These are phyloP conservation scores for Aspergillus terreus DNA, from an alignment of 2,329 filamentous ascomycete species.

Conservation along the genomic window DNA sequence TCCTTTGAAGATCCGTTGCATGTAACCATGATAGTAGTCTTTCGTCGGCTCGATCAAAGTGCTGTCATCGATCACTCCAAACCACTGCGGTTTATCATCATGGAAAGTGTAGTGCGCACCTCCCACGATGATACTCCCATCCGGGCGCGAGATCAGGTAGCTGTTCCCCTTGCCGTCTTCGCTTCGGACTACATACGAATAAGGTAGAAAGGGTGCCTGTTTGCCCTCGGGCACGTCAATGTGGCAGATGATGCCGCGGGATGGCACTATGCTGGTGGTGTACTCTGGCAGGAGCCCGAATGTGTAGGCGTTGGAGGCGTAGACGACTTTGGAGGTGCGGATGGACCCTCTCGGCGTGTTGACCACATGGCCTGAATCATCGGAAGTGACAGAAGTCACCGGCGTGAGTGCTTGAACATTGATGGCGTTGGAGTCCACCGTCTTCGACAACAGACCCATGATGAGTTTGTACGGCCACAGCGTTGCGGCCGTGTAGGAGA, in stretches of 20 bases:
- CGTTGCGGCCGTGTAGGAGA: conserved; percentile 34
- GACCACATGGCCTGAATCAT: conserved; percentile 48
- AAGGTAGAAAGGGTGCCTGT: conserved; percentile 32
- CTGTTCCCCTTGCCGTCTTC: conserved; percentile 50
- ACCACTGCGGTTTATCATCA: conserved; percentile 39
- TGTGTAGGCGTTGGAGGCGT: conserved; percentile 83
- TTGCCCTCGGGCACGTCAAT: conserved; percentile 27
- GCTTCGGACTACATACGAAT: conserved; percentile 56
- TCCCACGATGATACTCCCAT: conserved; percentile 58
- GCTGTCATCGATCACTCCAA: conserved; percentile 44
- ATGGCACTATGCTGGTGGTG: conserved; percentile 69
- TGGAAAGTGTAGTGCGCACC: conserved; percentile 52
- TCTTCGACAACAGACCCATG: conserved; percentile 61
- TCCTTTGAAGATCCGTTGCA: conserved; percentile 35
- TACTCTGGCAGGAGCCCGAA: conserved; percentile 70
- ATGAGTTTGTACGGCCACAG: conserved; percentile 75
- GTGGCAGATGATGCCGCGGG: conserved; percentile 55
- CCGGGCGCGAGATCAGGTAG: conserved; percentile 61
- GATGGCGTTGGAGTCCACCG: conserved; percentile 47
- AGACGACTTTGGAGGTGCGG: conserved; percentile 60
- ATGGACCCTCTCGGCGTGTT: conserved; percentile 65
- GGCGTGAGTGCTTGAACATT: conserved; percentile 55
- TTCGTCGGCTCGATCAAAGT: conserved; percentile 47
- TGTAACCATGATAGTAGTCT: conserved; percentile 38
- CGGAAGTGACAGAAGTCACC: conserved; percentile 28